Conservation (phyloP, 257 asterid genomes). For the Plantago elongata region DNA sequence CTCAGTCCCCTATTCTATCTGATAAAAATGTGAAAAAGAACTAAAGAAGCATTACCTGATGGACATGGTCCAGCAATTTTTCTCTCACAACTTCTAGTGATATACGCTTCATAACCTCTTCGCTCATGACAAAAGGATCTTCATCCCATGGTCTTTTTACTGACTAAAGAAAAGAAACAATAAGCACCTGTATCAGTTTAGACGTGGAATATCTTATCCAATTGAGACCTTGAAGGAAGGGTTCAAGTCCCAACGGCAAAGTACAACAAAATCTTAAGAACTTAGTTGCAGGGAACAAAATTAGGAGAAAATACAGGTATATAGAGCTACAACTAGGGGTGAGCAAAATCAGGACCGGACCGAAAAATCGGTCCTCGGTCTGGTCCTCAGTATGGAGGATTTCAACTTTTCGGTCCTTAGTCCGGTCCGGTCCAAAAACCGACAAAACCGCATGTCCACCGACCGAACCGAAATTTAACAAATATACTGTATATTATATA, state of each 20-base stretch:
- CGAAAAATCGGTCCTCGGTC: no score
- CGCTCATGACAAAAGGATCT: conserved; percentile 81
- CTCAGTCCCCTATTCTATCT: background rate
- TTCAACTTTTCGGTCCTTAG: no score
- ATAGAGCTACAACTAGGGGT: no score
- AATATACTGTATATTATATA: no score
- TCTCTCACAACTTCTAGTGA: conserved; percentile 88
- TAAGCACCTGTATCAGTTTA: conserved; percentile 12
- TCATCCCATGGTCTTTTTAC: conserved; percentile 92
- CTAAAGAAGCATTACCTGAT: conserved; percentile 53
- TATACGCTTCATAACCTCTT: conserved; percentile 88
- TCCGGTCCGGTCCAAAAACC: no score
- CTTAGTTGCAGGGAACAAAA: conserved; percentile 1
- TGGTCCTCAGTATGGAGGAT: no score
- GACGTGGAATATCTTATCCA: background rate
- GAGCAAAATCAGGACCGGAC: no score
- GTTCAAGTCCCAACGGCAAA: background rate
- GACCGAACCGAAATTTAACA: no score
- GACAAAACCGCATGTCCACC: no score
- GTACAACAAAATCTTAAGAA: background rate
- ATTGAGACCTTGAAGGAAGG: background rate
- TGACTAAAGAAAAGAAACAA: conserved; percentile 43
- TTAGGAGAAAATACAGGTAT: background rate
- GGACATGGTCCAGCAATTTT: conserved; percentile 73
- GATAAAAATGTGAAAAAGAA: conserved; percentile 9